A percentile compares a stretch with the other conserved stretches of the same genome.
These are phyloP conservation scores for Chlamydomonas reinhardtii DNA, from an alignment of 163 green algal species.

Conservation along the genomic window DNA sequence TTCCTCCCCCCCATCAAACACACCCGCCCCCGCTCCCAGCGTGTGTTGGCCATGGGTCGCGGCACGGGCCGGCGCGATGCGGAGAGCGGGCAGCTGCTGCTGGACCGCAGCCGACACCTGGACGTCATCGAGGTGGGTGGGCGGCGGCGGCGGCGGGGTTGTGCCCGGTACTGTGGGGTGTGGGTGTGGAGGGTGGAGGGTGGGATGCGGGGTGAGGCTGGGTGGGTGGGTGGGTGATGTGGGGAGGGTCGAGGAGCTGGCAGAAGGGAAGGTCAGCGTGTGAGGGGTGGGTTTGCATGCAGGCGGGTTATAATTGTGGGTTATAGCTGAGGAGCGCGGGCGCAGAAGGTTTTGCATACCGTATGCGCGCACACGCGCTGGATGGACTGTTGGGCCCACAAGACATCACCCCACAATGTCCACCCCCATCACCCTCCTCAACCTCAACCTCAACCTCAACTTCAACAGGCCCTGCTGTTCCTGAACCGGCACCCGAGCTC, in stretches of 20 bases:
- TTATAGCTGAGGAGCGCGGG: too few relatives aligned
- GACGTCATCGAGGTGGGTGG: conserved; percentile 60
- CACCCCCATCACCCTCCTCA: background rate
- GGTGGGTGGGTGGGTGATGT: too few relatives aligned
- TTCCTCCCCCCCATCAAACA: background rate
- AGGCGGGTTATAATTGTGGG: too few relatives aligned
- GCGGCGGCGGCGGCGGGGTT: background rate
- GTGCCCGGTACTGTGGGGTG: background rate
- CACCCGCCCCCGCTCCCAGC: conserved; percentile 30
- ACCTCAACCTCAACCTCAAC: background rate
- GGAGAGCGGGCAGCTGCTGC: conserved; percentile 66
- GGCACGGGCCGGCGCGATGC: conserved; percentile 46
- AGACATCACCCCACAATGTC: too few relatives aligned
- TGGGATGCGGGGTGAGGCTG: too few relatives aligned
- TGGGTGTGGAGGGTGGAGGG: background rate
- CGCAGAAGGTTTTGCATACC: too few relatives aligned
- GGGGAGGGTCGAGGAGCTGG: too few relatives aligned
- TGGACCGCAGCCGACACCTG: conserved; percentile 58
- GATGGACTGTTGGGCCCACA: too few relatives aligned
- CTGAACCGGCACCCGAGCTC: conserved; percentile 20
- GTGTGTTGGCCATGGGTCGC: conserved; percentile 44
- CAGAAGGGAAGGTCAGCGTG: too few relatives aligned
- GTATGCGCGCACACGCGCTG: too few relatives aligned
- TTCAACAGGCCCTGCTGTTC: background rate
- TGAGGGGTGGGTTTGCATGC: too few relatives aligned